Evolutionary conservation across 148 eudicot genomes (phyloP), one percentile per base, ranked within the genome.

Genomic region (Beta vulgaris): DNA sequence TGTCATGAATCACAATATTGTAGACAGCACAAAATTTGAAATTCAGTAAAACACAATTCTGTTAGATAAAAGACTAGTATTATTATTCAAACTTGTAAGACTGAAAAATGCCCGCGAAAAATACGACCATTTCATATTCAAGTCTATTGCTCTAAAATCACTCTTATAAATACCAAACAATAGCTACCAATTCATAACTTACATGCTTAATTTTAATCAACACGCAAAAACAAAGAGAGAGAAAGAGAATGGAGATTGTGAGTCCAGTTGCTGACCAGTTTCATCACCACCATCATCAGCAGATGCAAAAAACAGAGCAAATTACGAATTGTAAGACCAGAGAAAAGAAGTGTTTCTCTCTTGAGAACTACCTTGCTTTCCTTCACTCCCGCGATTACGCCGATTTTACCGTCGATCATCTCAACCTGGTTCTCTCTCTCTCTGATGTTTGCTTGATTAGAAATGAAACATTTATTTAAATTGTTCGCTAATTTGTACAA

Each of bases 291-390:
- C 32, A 57, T 3, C 25, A 36, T 12, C 54, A 60, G 7, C 60
- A 5, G 8, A 64, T 1, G 40, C 46, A 42, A 28, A 67, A 26
- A 16, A 3, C n/a, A n/a, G 61, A 74, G 46, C 42, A 36, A 37
- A 10, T 40, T 21, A 25, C 4, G 59, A 55, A 42, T n/a, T 55
- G 37, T 36, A 42, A 18, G 29, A 31, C 4, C 55, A 64, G 19
- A 32, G 31, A 13, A 34, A 64, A n/a, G 69, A 43, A 70, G 65
- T 16, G n/a, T 49, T 58, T 85, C 13, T 58, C 76, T 12, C 77
- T 85, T 21, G 88, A 85, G 7, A 46, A 77, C n/a, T 85, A 85
- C 83, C 69, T 80, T 75, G 49, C 48, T 18, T 82, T 83, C 64
- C 48, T 75, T 35, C 53, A 59, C 37, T 74, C 73, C 35, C 76